Evolutionary conservation across 1,139 yeast genomes (phyloP).

Genomic region (Trichomonascaceae sp.): DNA sequence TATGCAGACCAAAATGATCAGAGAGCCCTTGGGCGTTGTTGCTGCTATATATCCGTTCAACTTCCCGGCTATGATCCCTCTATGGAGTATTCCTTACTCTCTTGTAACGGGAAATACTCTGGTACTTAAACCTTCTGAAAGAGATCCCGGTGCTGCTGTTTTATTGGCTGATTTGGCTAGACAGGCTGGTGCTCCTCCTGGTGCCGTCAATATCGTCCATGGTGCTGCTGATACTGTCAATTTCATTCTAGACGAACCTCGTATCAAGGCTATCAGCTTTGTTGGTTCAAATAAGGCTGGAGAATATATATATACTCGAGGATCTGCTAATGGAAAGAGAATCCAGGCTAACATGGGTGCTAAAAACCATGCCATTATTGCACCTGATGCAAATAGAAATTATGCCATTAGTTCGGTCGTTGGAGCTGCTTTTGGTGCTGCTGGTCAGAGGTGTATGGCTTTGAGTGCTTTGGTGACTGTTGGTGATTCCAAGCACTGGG

Average conservation of each 20-base stretch:
- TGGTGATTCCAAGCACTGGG: constrained; percentile 63
- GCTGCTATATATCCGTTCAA: constrained; percentile 73
- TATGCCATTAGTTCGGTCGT: constrained; percentile 62
- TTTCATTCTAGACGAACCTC: constrained; percentile 66
- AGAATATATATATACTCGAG: constrained; percentile 62
- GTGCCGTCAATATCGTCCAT: constrained; percentile 68
- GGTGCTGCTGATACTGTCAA: constrained; percentile 74
- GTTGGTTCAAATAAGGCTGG: constrained; percentile 79
- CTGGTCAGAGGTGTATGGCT: constrained; percentile 85
- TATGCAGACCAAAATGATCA: constrained; percentile 75
- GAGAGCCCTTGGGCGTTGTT: constrained; percentile 58
- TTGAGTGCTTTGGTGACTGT: constrained; percentile 72
- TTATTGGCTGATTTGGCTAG: constrained; percentile 67
- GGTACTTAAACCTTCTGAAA: constrained; percentile 70
- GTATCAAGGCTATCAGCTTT: constrained; percentile 72
- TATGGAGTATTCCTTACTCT: constrained; percentile 73
- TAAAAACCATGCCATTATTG: constrained; percentile 66
- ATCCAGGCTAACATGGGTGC: constrained; percentile 79
- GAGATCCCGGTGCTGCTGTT: constrained; percentile 74
- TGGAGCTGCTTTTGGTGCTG: constrained; percentile 82
- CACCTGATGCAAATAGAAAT: constrained; percentile 65
- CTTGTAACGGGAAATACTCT: constrained; percentile 76
- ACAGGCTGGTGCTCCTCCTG: constrained; percentile 75
- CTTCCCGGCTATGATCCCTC: constrained; percentile 83
- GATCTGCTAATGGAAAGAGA: constrained; percentile 64